A percentile compares a stretch with the other conserved stretches of the same genome.
These are phyloP conservation scores for Ophiognomonia clavigignenti-juglandacearum DNA, from an alignment of 2,329 filamentous ascomycete genomes.

Conservation along the genomic window DNA sequence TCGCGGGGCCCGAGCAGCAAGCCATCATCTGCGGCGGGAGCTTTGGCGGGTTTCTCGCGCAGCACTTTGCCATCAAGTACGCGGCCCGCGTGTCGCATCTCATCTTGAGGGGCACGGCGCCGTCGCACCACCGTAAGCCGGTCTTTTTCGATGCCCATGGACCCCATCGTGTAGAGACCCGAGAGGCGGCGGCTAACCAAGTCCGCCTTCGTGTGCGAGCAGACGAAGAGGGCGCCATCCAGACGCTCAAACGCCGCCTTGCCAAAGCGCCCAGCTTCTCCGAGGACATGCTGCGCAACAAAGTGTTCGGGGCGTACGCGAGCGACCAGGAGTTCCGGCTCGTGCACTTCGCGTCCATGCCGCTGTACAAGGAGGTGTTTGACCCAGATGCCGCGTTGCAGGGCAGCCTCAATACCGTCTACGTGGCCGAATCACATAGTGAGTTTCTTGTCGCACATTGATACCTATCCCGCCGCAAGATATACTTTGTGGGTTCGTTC, in stretches of 20 bases:
- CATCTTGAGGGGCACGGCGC: conserved; percentile 31
- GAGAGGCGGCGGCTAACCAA: too few relatives aligned
- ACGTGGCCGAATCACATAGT: conserved; percentile 33
- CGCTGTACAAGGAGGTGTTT: conserved; percentile 31
- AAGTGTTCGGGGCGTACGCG: conserved; percentile 32
- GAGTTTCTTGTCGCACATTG: conserved; percentile 14
- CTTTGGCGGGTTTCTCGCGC: conserved; percentile 34
- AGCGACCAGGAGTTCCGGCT: conserved; percentile 33
- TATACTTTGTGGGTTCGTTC: too few relatives aligned
- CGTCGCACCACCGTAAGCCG: conserved; percentile 29
- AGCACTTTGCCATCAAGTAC: conserved; percentile 34
- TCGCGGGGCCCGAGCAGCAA: conserved; percentile 20
- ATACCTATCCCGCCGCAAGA: too few relatives aligned
- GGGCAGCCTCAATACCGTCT: conserved; percentile 25
- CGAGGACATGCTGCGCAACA: conserved; percentile 30
- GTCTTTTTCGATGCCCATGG: not conserved
- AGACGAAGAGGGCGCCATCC: conserved; percentile 31
- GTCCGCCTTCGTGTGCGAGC: not conserved
- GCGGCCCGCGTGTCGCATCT: conserved; percentile 25
- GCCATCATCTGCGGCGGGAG: conserved; percentile 33
- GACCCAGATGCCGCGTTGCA: conserved; percentile 28
- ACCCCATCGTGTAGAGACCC: not conserved
- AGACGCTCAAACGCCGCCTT: conserved; percentile 26
- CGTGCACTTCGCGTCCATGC: conserved; percentile 31
- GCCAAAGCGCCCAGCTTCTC: conserved; percentile 30